Evolutionary conservation across 2,329 filamentous ascomycete genomes (phyloP).

Genomic region (Hyphodiscus sp.): DNA sequence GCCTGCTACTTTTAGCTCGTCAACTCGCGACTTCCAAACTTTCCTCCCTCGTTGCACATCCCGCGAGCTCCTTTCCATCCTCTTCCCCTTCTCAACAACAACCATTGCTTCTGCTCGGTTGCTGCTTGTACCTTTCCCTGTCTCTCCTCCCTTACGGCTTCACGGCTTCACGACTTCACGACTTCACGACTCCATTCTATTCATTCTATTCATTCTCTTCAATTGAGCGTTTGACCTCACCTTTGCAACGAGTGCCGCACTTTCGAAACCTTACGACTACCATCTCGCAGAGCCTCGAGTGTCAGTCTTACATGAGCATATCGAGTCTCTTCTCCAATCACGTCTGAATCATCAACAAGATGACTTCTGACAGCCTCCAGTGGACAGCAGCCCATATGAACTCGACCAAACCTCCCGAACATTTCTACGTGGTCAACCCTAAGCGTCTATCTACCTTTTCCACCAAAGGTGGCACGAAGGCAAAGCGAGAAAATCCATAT

Average conservation of each 20-base stretch:
- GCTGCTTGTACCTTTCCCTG: neutral
- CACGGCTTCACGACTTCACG: neutral
- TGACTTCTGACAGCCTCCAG: neutral
- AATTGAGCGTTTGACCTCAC: neutral
- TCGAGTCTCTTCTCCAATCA: neutral
- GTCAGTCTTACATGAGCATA: neutral
- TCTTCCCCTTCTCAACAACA: neutral
- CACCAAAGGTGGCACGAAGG: conserved; percentile 8
- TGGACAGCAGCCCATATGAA: neutral
- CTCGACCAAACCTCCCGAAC: neutral
- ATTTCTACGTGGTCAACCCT: conserved; percentile 9
- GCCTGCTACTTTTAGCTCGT: neutral
- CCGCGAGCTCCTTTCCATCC: neutral
- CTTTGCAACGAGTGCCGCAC: neutral
- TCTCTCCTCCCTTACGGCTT: too few species aligned
- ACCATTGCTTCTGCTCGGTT: neutral
- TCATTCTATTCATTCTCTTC: neutral
- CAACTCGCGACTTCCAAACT: neutral
- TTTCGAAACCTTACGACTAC: neutral
- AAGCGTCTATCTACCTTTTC: conserved; percentile 18
- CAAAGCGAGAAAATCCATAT: conserved; percentile 7
- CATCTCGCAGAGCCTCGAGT: neutral
- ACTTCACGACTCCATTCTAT: neutral
- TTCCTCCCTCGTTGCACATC: neutral
- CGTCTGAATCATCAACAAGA: neutral